Evolutionary conservation across 192 early-diverging fungal species (phyloP).

Genomic region (Dissophora globulifera): DNA sequence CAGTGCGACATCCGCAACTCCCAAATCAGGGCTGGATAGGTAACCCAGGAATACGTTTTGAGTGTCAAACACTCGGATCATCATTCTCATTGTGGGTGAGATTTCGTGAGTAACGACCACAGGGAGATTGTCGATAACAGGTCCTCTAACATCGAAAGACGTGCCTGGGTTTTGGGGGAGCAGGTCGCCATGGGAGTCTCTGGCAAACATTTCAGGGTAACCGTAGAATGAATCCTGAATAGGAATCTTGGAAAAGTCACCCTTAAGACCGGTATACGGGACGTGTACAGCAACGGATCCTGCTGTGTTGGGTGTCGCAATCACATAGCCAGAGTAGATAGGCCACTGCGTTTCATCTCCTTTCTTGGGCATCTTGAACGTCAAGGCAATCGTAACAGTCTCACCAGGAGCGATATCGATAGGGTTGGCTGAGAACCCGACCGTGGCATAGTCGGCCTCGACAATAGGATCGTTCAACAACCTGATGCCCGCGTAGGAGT

Average conservation of each 20-base stretch:
- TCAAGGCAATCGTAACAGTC: slow-evolving; percentile 43
- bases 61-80: no score
- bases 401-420: slow-evolving; percentile 43
- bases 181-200: no score
- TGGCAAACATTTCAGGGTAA: slow-evolving; percentile 7
- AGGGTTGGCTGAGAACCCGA: slow-evolving; percentile 32
- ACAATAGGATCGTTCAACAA: slow-evolving; percentile 39
- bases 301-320: slow-evolving; percentile 36
- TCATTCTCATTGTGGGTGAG: no score
- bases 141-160: no score
- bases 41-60: no score
- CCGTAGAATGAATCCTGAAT: slow-evolving; percentile 38
- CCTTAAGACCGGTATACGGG: slow-evolving; percentile 51
- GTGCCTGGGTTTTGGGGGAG: no score
- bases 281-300: slow-evolving; percentile 32
- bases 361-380: slow-evolving; percentile 51
- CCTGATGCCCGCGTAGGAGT: slow-evolving; percentile 39
- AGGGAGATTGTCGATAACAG: no score
- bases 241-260: slow-evolving; percentile 35
- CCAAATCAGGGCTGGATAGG: no score
- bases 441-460: slow-evolving; percentile 44
- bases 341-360: slow-evolving; percentile 35
- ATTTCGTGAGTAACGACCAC: no score
- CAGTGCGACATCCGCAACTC: no score
- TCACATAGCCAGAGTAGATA: slow-evolving; percentile 63